Conservation (phyloP, 2,329 filamentous ascomycete genomes). For the Ceratocystis alfenasii region DNA sequence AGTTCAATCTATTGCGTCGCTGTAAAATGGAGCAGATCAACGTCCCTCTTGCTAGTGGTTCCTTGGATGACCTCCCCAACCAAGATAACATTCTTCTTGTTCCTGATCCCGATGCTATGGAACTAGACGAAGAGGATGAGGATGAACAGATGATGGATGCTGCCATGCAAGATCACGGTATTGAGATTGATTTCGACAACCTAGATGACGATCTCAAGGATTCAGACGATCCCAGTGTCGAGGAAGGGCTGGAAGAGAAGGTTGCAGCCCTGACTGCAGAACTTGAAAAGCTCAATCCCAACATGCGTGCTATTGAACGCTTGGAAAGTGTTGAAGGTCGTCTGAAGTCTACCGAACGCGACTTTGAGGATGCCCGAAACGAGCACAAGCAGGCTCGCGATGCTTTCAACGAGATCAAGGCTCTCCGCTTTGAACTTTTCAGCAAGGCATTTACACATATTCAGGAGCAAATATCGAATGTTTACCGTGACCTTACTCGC, state of each 20-base stretch:
- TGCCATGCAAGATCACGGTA: constrained; percentile 77
- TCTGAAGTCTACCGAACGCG: constrained; percentile 71
- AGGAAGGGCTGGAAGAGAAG: constrained; percentile 64
- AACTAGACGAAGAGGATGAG: constrained; percentile 54
- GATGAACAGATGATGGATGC: constrained; percentile 50
- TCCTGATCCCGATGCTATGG: constrained; percentile 79
- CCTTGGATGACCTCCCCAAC: constrained; percentile 75
- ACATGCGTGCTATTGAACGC: constrained; percentile 89
- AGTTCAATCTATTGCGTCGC: constrained; percentile 72
- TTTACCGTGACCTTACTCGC: constrained; percentile 90
- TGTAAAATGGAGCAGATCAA: constrained; percentile 91
- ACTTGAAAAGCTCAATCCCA: constrained; percentile 88
- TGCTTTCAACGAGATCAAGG: constrained; percentile 72
- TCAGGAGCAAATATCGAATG: constrained; percentile 80
- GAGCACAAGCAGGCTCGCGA: constrained; percentile 64
- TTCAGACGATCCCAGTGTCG: constrained; percentile 57
- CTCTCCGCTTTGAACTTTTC: constrained; percentile 78
- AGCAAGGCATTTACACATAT: constrained; percentile 93
- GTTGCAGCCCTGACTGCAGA: constrained; percentile 63
- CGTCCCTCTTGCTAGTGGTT: constrained; percentile 64
- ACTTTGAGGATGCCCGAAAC: constrained; percentile 74
- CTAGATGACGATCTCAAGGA: constrained; percentile 73
- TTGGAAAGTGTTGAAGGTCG: constrained; percentile 75
- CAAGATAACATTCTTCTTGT: constrained; percentile 62
- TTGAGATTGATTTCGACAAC: constrained; percentile 72